Conservation (phyloP, 2,329 filamentous ascomycete species). For the Leptographium radiaticola region DNA sequence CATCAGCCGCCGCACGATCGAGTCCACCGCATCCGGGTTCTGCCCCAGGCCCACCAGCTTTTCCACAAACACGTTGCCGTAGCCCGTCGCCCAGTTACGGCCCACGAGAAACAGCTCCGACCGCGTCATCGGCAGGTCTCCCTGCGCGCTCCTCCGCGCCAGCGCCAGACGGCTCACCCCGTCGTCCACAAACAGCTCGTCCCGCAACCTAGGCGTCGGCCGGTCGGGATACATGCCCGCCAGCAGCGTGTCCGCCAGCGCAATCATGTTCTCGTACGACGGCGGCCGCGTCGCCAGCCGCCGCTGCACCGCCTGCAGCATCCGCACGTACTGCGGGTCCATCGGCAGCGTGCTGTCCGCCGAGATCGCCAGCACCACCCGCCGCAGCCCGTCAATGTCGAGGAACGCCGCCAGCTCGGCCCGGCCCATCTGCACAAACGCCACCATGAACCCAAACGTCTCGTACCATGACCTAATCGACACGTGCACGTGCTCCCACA, state of each 20-base stretch:
- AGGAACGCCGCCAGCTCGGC: constrained; percentile 46
- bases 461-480: constrained; percentile 60
- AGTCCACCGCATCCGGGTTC: constrained; percentile 34
- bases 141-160: constrained; percentile 4
- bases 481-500: constrained; percentile 52
- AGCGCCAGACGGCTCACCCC: constrained; percentile 12
- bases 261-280: constrained; percentile 40
- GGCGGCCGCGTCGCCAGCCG: constrained; percentile 36
- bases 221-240: constrained; percentile 19
- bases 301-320: constrained; percentile 39
- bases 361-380: constrained; percentile 44
- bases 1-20: constrained; percentile 46
- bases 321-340: constrained; percentile 39
- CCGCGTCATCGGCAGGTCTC: constrained; percentile 11
- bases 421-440: constrained; percentile 49
- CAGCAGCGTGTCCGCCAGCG: constrained; percentile 33
- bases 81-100: constrained; percentile 13
- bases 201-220: constrained; percentile 6
- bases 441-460: constrained; percentile 57
- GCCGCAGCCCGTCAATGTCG: constrained; percentile 45
- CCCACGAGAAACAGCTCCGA: constrained; percentile 10
- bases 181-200: constrained; percentile 26
- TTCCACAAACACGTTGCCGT: constrained; percentile 43
- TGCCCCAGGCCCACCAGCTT: constrained; percentile 53
- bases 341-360: constrained; percentile 42